Evolutionary conservation across 2,329 filamentous ascomycete genomes (phyloP), one percentile per base, ranked within the genome.

Genomic region (Pseudogymnoascus sp.): DNA sequence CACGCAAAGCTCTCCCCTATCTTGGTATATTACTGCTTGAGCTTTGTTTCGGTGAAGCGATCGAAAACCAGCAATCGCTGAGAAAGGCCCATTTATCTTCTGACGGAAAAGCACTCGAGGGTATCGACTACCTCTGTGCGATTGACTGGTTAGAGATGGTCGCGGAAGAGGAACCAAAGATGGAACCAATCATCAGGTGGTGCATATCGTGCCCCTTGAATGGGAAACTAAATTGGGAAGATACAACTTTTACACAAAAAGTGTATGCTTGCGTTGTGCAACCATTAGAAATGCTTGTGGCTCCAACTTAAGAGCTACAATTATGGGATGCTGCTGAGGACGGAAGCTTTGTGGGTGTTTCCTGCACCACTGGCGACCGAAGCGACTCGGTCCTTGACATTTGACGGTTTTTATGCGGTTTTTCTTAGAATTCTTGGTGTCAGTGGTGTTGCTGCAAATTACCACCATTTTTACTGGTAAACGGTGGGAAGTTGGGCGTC

Each of bases 11-110:
- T 43, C 63, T 71, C 5, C 63, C 11, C 3, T 61, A 65, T 31
- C 64, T 72, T 5, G 70, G 68, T 1, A 73, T 69, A 14, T 23
- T 71, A 4, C 63, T 73, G 1, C 67, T 71, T 1, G 71, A 73
- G 60, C 66, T 72, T 5, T 71, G 69, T 36, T 72, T 69, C 34
- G 68, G 69, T 1, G 45, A 70, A 62, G 7, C 67, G 2, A 69
- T 73, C 6, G 70, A 71, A 48, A 61, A 61, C 6, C 67, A 70
- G 39, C n/a, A 37, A 36, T 28, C 63, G 1, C 25, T 69, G 3
- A 63, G 68, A 8, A 64, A 66, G 41, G 13, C 37, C 0, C 61
- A 68, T 31, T 61, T 71, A 10, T 45, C 34, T 3, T 19, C 63
- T 5, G 63, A 71, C 63, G 67, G 69, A 6, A 64, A 65, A 43